Conservation (phyloP, 352 stramenopile species). For the Paralagenidium karlingii region DNA sequence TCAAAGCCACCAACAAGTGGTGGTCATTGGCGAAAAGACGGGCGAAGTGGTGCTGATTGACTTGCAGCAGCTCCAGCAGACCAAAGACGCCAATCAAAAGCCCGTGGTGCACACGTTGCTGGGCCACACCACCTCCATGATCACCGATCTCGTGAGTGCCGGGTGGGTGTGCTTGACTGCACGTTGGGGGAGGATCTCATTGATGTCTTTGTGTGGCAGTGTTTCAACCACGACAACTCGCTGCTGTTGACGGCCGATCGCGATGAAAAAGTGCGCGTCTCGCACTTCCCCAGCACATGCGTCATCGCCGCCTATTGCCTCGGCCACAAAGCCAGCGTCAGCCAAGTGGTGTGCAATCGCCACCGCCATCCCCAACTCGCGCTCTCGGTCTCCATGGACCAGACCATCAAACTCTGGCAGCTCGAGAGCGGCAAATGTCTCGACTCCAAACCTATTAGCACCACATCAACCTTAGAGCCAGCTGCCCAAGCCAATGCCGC, state of each 20-base stretch:
- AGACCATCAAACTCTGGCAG: slow-evolving; percentile 71
- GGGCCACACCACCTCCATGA: slow-evolving; percentile 77
- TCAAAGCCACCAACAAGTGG: no score
- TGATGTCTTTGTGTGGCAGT: no score
- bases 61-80: slow-evolving; percentile 44
- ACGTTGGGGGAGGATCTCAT: no score
- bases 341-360: slow-evolving; percentile 28
- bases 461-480: no score
- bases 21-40: slow-evolving; percentile 72
- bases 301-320: slow-evolving; percentile 79
- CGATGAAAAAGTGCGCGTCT: slow-evolving; percentile 80
- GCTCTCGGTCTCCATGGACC: slow-evolving; percentile 68
- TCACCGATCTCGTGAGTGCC: slow-evolving; percentile 37
- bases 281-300: slow-evolving; percentile 51
- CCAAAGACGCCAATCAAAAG: slow-evolving; percentile 7
- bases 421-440: background rate
- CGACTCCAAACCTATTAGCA: background rate
- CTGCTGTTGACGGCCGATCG: slow-evolving; percentile 60
- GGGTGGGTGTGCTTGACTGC: no score
- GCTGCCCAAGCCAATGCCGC: no score
- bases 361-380: slow-evolving; percentile 26
- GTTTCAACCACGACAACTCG: no score
- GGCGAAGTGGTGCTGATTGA: slow-evolving; percentile 34
- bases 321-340: slow-evolving; percentile 56
- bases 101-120: slow-evolving; percentile 50